phyloP scores from a whole-genome alignment of 2,329 filamentous ascomycete species.

The Botrytis fragariae region DNA sequence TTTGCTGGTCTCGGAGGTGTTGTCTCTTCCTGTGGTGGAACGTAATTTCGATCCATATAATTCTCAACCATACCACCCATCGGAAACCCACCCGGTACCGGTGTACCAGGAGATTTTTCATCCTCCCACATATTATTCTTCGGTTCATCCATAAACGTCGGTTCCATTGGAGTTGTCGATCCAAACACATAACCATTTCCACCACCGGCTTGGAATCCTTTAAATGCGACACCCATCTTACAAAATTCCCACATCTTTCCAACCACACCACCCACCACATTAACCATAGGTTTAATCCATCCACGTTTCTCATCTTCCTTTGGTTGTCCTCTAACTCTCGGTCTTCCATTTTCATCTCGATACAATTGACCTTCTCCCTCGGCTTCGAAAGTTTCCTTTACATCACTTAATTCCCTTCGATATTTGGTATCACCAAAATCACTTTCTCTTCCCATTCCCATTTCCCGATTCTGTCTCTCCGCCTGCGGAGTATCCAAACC shows the following conservation, averaged over 20 bases:
- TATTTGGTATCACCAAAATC: conserved; percentile 43
- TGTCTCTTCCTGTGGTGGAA: conserved; percentile 36
- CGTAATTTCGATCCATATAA: conserved; percentile 38
- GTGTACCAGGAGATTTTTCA: conserved; percentile 23
- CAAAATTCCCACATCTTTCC: conserved; percentile 87
- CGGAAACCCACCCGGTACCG: not conserved
- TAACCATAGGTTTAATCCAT: conserved; percentile 42
- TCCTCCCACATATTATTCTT: conserved; percentile 28
- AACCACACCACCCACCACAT: conserved; percentile 62
- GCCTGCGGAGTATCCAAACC: conserved; percentile 47
- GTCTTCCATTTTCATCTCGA: conserved; percentile 20
- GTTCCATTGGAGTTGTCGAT: not conserved
- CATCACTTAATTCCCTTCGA: conserved; percentile 34
- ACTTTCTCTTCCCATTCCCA: conserved; percentile 17
- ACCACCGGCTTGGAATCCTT: conserved; percentile 83
- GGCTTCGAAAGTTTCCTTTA: conserved; percentile 12
- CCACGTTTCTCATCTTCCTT: conserved; percentile 37
- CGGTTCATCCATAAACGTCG: not conserved
- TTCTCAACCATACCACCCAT: conserved; percentile 27
- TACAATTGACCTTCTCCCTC: conserved; percentile 12
- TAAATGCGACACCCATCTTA: conserved; percentile 59
- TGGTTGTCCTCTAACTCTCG: conserved; percentile 55
- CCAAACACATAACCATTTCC: conserved; percentile 60
- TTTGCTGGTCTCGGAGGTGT: conserved; percentile 47
- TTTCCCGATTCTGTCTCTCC: conserved; percentile 35